These are phyloP conservation scores for Fusarium nematophilum DNA, from an alignment of 2,329 filamentous ascomycete genomes.

Conservation along the genomic window DNA sequence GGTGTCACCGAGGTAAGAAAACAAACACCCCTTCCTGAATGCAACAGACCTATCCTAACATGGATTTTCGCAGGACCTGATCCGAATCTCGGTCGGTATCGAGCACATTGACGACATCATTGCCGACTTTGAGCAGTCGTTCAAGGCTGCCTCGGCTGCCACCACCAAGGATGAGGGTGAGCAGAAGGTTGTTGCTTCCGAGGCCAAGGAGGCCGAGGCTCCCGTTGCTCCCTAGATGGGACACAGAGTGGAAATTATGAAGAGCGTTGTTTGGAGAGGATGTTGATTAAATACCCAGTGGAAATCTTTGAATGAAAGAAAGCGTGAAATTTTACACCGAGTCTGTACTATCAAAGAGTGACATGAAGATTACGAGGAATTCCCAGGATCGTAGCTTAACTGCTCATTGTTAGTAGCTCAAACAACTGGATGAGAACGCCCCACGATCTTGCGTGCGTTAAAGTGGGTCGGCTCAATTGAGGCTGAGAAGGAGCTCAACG, in stretches of 20 bases:
- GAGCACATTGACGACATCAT: constrained; percentile 99
- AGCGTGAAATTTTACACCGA: too few relatives aligned
- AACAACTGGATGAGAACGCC: background rate
- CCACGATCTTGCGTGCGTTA: too few relatives aligned
- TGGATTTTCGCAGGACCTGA: constrained; percentile 72
- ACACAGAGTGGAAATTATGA: background rate
- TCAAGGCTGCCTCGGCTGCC: constrained; percentile 69
- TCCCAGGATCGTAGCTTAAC: too few relatives aligned
- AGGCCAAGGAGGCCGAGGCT: constrained; percentile 53
- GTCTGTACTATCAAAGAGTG: too few relatives aligned
- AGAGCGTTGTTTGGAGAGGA: background rate
- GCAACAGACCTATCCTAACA: background rate
- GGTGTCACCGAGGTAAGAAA: constrained; percentile 83
- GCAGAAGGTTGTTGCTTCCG: constrained; percentile 34
- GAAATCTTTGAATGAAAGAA: constrained; percentile 24
- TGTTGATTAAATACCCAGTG: background rate
- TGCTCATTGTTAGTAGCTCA: too few relatives aligned
- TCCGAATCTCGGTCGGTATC: constrained; percentile 93
- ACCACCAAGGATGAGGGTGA: constrained; percentile 48
- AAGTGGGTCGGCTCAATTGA: too few relatives aligned
- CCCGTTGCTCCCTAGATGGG: constrained; percentile 38
- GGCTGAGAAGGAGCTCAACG: constrained; percentile 32
- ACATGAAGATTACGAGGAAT: too few relatives aligned
- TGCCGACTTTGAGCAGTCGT: constrained; percentile 92
- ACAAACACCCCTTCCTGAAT: too few relatives aligned